Conservation (phyloP, 2,329 filamentous ascomycete genomes). For the Cordyceps pruinosa region DNA sequence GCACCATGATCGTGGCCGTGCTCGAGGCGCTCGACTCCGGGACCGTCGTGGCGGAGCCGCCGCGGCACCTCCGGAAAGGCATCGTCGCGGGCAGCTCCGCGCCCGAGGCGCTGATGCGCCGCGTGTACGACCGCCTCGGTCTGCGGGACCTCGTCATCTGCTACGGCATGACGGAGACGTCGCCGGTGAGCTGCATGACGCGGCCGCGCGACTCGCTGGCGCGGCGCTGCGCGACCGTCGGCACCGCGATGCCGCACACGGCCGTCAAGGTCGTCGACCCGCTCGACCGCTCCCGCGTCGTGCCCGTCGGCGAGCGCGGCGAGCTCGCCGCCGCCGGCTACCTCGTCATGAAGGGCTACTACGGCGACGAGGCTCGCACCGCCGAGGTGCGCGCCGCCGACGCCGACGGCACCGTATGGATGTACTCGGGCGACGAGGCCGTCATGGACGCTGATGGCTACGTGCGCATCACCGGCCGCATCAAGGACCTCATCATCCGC, state of each 20-base stretch:
- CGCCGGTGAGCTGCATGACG: slow-evolving; percentile 75
- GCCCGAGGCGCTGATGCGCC: slow-evolving; percentile 72
- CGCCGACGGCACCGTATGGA: slow-evolving; percentile 61
- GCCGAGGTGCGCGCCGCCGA: slow-evolving; percentile 53
- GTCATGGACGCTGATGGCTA: slow-evolving; percentile 77
- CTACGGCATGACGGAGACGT: slow-evolving; percentile 94
- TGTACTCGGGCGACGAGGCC: slow-evolving; percentile 90
- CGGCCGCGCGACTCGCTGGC: slow-evolving; percentile 65
- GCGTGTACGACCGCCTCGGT: slow-evolving; percentile 66
- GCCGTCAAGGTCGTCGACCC: slow-evolving; percentile 68
- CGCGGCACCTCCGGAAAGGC: slow-evolving; percentile 62
- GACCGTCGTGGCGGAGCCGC: slow-evolving; percentile 17
- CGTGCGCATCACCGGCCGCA: slow-evolving; percentile 79
- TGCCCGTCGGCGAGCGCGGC: slow-evolving; percentile 62
- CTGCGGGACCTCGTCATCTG: slow-evolving; percentile 82
- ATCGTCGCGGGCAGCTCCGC: slow-evolving; percentile 87
- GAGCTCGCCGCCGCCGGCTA: slow-evolving; percentile 83
- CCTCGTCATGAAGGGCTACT: slow-evolving; percentile 87
- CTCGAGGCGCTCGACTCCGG: slow-evolving; percentile 62
- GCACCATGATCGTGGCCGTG: slow-evolving; percentile 90
- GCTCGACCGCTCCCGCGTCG: slow-evolving; percentile 45
- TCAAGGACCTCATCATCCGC: slow-evolving; percentile 93
- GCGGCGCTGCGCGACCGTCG: slow-evolving; percentile 70
- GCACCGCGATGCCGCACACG: slow-evolving; percentile 78
- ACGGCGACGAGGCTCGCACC: slow-evolving; percentile 64